Evolutionary conservation across 805 yeast species (phyloP), one percentile per base, ranked within the genome.

Genomic region (Kregervanrija pseudodelftensis): DNA sequence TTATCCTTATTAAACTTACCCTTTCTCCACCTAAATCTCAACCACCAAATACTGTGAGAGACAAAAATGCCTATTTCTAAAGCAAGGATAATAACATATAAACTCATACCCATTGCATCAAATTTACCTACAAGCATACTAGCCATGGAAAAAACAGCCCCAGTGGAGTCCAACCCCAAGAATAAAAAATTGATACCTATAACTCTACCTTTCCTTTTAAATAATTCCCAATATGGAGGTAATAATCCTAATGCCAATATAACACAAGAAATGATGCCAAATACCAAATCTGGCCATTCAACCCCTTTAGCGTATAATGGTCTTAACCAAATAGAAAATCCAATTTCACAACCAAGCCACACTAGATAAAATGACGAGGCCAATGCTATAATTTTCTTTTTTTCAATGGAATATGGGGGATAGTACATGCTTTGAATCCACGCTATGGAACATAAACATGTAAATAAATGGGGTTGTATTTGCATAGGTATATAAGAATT

Each of bases 181-280:
- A 91, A 91, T 3, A 84, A 52, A 57, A 91, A 89, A 59, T 89
- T 89, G 56, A 91, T 83, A 0, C 98, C 98, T 3, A 89, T 79
- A 3, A 91, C 97, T 33, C 84, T 67, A 1, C 97, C 97, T 42
- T 77, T 63, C 50, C 96, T 72, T 57, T 87, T 85, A 31, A 79
- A 74, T 22, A 91, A 66, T 60, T 91, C 97, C 53, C 79, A 80
- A 60, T 90, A 91, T 4, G 97, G 96, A 0, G 97, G 97, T 0
- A 91, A 51, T 33, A 91, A 69, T 0, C 98, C 98, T 2, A 74
- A 58, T 0, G 85, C 93, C 8, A 91, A 66, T 14, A 86, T 59
- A 0, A 90, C 69, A 1, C 93, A 78, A 0, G 97, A 95, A 13
- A 87, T 49, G 30, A 86, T 75, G 11, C 97, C 97, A 53, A 89